These are phyloP conservation scores for Penstemon davidsonii DNA, from an alignment of 257 asterid genomes.

Conservation along the genomic window DNA sequence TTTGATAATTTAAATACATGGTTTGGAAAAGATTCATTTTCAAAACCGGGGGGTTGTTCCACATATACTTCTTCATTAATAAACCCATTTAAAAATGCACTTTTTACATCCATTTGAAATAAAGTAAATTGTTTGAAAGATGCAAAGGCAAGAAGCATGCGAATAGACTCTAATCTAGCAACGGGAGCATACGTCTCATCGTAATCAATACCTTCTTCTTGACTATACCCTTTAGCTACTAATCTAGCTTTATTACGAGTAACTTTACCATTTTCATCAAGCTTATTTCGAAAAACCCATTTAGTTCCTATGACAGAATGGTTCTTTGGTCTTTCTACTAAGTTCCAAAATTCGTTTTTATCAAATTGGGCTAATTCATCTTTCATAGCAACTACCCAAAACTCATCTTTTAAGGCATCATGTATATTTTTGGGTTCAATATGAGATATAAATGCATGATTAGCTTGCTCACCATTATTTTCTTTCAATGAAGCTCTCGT, in stretches of 20 bases:
- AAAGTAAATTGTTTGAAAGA: not conserved
- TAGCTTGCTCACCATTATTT: too few relatives aligned
- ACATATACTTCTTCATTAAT: not conserved
- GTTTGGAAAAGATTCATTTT: not conserved
- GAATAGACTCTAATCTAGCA: not conserved
- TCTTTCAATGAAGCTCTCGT: too few relatives aligned
- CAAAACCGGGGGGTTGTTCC: not conserved
- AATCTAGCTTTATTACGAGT: not conserved
- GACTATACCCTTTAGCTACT: not conserved
- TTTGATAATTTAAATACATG: not conserved
- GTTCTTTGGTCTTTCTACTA: not conserved
- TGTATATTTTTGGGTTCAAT: too few relatives aligned
- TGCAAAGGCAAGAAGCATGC: not conserved
- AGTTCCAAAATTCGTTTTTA: not conserved
- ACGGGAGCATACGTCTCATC: too few relatives aligned
- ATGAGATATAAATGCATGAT: too few relatives aligned
- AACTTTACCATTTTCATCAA: not conserved
- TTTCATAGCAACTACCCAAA: not conserved
- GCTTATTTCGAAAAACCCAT: not conserved
- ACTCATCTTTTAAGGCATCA: too few relatives aligned
- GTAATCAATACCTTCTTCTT: not conserved
- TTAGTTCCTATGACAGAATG: not conserved
- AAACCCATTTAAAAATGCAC: not conserved
- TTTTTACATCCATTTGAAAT: not conserved
- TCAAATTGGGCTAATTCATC: too few relatives aligned